phyloP scores from a whole-genome alignment of 228 moss, liverwort and hornwort species.

The Sphagnum magellanicum region DNA sequence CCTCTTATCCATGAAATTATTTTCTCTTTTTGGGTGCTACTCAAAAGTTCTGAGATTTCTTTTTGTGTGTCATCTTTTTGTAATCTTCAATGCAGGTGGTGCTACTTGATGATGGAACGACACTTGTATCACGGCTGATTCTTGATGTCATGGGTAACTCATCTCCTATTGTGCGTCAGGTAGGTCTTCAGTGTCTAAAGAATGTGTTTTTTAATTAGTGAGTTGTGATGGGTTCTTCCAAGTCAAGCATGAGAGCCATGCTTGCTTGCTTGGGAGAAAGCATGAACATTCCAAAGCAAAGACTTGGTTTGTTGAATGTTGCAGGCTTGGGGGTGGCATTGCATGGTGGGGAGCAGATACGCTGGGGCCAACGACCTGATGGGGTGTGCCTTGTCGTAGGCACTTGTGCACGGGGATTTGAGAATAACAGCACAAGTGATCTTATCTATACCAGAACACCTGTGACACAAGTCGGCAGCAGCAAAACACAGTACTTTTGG shows the following conservation, averaged over 20 bases:
- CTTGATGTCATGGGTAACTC: conserved; percentile 93
- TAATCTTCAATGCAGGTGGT: conserved; percentile 36
- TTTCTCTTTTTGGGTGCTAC: no score
- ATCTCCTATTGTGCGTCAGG: conserved; percentile 89
- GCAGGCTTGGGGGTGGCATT: not conserved
- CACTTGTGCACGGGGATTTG: conserved; percentile 91
- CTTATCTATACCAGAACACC: conserved; percentile 69
- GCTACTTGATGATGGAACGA: conserved; percentile 53
- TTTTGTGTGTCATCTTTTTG: no score
- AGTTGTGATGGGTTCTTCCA: no score
- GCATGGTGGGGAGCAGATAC: conserved; percentile 25
- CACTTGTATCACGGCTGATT: conserved; percentile 62
- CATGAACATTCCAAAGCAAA: no score
- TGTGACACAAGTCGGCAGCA: conserved; percentile 51
- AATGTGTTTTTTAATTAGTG: not conserved
- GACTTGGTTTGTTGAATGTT: not conserved
- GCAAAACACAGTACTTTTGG: conserved; percentile 88
- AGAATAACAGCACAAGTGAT: conserved; percentile 64
- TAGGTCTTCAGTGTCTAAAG: not conserved
- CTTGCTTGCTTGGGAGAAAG: no score
- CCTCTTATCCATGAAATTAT: no score
- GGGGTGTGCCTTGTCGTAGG: conserved; percentile 94
- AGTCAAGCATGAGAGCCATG: no score
- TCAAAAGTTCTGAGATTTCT: no score
- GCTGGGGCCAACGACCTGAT: conserved; percentile 91